Evolutionary conservation across 192 early-diverging fungal genomes (phyloP).

Genomic region (Irineochytrium annulatum): DNA sequence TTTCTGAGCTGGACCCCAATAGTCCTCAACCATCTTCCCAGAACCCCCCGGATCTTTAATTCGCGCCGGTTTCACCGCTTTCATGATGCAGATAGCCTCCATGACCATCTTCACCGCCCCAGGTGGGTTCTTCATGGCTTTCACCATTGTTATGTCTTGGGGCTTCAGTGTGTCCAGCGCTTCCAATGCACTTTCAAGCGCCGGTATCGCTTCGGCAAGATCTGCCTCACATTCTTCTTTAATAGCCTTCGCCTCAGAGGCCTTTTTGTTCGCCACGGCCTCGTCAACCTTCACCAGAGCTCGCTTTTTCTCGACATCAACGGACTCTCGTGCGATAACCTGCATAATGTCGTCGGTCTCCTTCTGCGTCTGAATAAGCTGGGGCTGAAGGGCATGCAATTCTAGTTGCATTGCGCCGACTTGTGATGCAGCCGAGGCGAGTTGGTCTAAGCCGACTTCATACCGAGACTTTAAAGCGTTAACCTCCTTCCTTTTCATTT

Average conservation of each 20-base stretch:
- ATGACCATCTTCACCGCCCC: conserved; percentile 56
- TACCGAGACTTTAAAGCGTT: conserved; percentile 46
- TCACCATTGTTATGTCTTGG: conserved; percentile 52
- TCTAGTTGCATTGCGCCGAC: conserved; percentile 56
- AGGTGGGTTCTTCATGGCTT: conserved; percentile 59
- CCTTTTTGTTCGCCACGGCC: conserved; percentile 54
- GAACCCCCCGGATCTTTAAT: conserved; percentile 60
- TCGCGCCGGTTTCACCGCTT: conserved; percentile 52
- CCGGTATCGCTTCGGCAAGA: conserved; percentile 55
- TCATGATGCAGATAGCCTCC: conserved; percentile 63
- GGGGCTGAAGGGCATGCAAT: conserved; percentile 50
- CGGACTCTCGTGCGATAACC: conserved; percentile 49
- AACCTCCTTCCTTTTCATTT: conserved; percentile 49
- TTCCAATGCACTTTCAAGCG: conserved; percentile 51
- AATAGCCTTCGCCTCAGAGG: conserved; percentile 54
- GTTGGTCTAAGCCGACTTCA: conserved; percentile 52
- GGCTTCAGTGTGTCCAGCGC: conserved; percentile 58
- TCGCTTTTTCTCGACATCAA: conserved; percentile 56
- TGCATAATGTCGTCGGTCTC: conserved; percentile 55
- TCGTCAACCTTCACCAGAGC: conserved; percentile 55
- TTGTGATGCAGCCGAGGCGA: conserved; percentile 48
- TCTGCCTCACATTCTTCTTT: conserved; percentile 62
- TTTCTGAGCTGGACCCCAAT: conserved; percentile 56
- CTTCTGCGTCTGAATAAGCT: conserved; percentile 50
- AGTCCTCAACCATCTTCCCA: conserved; percentile 64